These are phyloP conservation scores for Copromyces sp. DNA, from an alignment of 495 filamentous ascomycete species.

Conservation along the genomic window DNA sequence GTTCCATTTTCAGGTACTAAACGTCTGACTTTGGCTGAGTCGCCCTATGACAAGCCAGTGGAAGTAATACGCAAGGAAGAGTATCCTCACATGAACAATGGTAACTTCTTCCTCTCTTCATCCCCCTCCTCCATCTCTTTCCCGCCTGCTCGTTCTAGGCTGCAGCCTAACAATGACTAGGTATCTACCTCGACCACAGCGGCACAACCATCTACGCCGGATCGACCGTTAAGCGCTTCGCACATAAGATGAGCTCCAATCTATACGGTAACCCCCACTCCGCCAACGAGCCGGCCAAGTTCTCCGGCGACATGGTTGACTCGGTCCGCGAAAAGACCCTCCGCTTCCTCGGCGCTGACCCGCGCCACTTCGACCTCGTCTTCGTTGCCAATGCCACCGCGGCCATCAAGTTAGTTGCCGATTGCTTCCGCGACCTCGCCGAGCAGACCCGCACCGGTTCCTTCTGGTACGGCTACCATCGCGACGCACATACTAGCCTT, in stretches of 20 bases:
- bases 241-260: constrained; percentile 42
- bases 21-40: neutral
- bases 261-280: constrained; percentile 75
- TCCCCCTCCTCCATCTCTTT: neutral
- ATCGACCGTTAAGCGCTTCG: constrained; percentile 50
- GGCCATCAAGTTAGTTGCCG: constrained; percentile 71
- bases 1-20: neutral
- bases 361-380: constrained; percentile 72
- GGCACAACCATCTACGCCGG: constrained; percentile 64
- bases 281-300: constrained; percentile 50
- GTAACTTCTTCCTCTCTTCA: constrained; percentile 13
- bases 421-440: constrained; percentile 49
- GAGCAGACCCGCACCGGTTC: constrained; percentile 28
- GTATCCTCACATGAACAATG: constrained; percentile 39
- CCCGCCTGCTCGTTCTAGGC: neutral
- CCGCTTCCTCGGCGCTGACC: constrained; percentile 78
- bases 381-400: constrained; percentile 92
- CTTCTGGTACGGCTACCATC: constrained; percentile 69
- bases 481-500: constrained; percentile 63
- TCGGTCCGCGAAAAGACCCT: constrained; percentile 50
- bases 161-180: constrained; percentile 11
- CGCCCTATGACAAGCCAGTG: constrained; percentile 26
- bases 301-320: constrained; percentile 52
- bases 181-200: constrained; percentile 64
- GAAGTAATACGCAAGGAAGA: constrained; percentile 34